Conservation (phyloP, 805 yeast species). For the Wickerhamomyces rabaulensis region DNA sequence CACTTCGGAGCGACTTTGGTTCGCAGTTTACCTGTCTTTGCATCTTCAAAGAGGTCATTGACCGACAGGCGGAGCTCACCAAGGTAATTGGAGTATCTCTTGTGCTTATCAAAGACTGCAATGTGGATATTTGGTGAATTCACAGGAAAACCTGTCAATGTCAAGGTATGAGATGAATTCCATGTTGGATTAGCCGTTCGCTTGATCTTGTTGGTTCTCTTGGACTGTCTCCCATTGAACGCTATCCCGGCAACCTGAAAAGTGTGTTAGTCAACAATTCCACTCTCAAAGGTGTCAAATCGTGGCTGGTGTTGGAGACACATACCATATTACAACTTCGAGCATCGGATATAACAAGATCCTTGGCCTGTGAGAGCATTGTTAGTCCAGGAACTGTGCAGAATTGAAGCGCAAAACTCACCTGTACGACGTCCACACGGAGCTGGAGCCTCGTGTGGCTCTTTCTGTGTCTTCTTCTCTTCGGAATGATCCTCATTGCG, state of each 20-base stretch:
- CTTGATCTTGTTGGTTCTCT: constrained; percentile 17
- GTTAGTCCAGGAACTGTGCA: background rate
- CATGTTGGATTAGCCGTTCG: constrained; percentile 21
- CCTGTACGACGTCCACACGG: constrained; percentile 15
- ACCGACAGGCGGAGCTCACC: constrained; percentile 24
- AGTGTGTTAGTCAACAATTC: background rate
- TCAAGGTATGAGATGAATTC: constrained; percentile 15
- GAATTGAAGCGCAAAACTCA: background rate
- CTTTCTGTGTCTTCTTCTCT: constrained; percentile 3
- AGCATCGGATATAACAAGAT: constrained; percentile 16
- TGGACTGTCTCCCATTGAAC: constrained; percentile 16
- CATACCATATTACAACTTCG: constrained; percentile 9
- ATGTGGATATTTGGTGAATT: constrained; percentile 17
- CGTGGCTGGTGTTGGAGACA: background rate
- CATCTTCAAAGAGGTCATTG: constrained; percentile 13
- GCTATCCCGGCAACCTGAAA: constrained; percentile 22
- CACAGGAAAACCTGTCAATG: constrained; percentile 5
- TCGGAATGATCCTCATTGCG: constrained; percentile 10
- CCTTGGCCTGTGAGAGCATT: constrained; percentile 14
- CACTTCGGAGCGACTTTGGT: constrained; percentile 30
- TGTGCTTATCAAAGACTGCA: constrained; percentile 23
- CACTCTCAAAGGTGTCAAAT: background rate
- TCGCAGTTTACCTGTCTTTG: constrained; percentile 1
- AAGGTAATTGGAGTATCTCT: constrained; percentile 21
- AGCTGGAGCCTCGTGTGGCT: constrained; percentile 9